These are phyloP conservation scores for Zygoascus tannicola DNA, from an alignment of 805 yeast species.

Conservation along the genomic window DNA sequence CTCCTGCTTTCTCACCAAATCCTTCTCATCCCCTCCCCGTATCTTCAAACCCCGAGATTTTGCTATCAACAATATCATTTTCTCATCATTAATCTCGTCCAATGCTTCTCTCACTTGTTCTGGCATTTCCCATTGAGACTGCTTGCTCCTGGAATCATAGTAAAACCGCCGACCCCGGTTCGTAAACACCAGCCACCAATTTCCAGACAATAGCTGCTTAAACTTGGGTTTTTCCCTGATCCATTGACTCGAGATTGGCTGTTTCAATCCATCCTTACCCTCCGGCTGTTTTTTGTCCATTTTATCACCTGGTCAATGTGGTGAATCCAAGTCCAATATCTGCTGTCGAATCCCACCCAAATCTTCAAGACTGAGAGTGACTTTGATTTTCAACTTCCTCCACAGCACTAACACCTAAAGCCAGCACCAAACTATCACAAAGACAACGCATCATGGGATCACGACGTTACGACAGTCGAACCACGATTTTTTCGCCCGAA, in stretches of 20 bases:
- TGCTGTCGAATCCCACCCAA: too few species aligned
- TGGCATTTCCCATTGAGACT: slow-evolving; percentile 32
- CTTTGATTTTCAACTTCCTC: too few species aligned
- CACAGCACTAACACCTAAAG: too few species aligned
- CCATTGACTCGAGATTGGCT: too few species aligned
- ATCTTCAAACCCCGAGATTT: slow-evolving; percentile 31
- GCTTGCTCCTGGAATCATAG: slow-evolving; percentile 24
- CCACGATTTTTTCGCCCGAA: slow-evolving; percentile 97
- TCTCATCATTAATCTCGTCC: slow-evolving; percentile 24
- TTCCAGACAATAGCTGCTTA: slow-evolving; percentile 13
- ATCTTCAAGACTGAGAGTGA: too few species aligned
- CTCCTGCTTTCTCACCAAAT: slow-evolving; percentile 1
- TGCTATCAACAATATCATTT: slow-evolving; percentile 29
- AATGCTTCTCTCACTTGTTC: slow-evolving; percentile 23
- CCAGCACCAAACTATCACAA: too few species aligned
- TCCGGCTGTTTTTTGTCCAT: too few species aligned
- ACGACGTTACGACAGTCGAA: slow-evolving; percentile 98
- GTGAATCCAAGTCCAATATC: too few species aligned
- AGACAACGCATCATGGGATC: slow-evolving; percentile 9
- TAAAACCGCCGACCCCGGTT: slow-evolving; percentile 37
- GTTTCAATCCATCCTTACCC: too few species aligned
- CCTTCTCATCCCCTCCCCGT: slow-evolving; percentile 4
- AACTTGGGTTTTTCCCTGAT: slow-evolving; percentile 12
- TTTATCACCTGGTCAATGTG: too few species aligned
- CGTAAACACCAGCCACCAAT: slow-evolving; percentile 38